Conservation (phyloP, 257 asterid genomes). For the Solanum tacnaense region DNA sequence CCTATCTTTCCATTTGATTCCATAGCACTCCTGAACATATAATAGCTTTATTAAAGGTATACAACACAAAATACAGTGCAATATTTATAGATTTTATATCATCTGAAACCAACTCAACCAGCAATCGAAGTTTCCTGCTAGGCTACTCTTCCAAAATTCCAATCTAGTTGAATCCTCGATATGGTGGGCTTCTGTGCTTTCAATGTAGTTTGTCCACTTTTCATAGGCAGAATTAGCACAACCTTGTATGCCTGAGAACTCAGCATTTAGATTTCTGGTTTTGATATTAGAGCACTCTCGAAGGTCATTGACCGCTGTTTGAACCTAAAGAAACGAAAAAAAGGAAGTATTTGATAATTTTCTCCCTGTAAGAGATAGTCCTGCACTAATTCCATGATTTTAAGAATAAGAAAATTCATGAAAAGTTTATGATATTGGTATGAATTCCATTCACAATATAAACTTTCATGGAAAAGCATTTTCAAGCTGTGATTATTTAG, state of each 20-base stretch:
- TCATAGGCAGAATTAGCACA: slow-evolving; percentile 19
- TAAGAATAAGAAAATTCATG: neutral
- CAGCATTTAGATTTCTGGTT: slow-evolving; percentile 17
- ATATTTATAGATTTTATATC: neutral
- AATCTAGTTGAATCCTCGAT: slow-evolving; percentile 16
- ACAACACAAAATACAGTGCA: neutral
- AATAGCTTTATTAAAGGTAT: neutral
- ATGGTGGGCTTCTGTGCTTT: slow-evolving; percentile 9
- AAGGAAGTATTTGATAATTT: neutral
- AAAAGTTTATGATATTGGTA: neutral
- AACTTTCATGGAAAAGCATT: neutral
- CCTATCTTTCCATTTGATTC: slow-evolving; percentile 11
- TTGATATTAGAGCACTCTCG: slow-evolving; percentile 14
- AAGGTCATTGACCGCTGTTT: slow-evolving; percentile 22
- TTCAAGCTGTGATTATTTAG: neutral
- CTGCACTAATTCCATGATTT: neutral
- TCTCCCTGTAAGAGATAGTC: neutral
- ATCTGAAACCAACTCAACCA: slow-evolving; percentile 14
- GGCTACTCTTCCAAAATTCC: slow-evolving; percentile 16
- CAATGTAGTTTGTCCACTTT: slow-evolving; percentile 19
- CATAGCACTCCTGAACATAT: slow-evolving; percentile 15
- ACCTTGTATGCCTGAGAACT: slow-evolving; percentile 17
- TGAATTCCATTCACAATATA: neutral
- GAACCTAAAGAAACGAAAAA: slow-evolving; percentile 21
- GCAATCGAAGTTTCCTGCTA: slow-evolving; percentile 20